A percentile compares a stretch with the other conserved stretches of the same genome.
These are phyloP conservation scores for Gleditsia sinensis DNA, from an alignment of 306 rosid genomes.

Conservation along the genomic window DNA sequence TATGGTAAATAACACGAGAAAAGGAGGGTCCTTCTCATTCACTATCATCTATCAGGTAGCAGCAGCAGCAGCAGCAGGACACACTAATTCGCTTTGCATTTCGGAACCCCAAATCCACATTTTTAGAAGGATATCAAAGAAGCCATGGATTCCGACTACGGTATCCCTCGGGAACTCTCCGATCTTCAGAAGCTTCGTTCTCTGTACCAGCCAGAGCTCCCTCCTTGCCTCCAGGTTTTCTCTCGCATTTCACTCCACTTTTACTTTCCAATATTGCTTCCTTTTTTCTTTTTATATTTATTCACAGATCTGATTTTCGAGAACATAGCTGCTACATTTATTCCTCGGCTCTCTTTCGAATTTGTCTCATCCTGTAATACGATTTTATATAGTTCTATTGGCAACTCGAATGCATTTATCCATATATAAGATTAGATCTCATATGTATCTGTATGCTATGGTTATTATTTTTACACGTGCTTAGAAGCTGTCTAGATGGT, in stretches of 20 bases:
- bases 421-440: conserved; percentile 27
- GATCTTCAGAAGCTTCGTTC: conserved; percentile 81
- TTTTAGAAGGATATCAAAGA: background rate
- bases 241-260: background rate
- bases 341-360: background rate
- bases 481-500: background rate
- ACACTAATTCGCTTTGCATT: background rate
- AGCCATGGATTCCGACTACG: conserved; percentile 82
- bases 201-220: conserved; percentile 73
- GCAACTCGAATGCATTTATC: background rate
- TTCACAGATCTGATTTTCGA: background rate
- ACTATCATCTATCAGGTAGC: background rate
- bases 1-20: too few species aligned
- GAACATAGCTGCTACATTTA: background rate
- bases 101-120: background rate
- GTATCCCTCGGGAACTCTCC: conserved; percentile 91
- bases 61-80: too few species aligned
- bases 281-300: background rate
- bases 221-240: conserved; percentile 67
- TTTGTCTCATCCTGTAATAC: background rate
- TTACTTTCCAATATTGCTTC: background rate
- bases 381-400: background rate
- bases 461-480: background rate
- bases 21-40: background rate
- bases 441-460: background rate